These are phyloP conservation scores for Phytopythium boreale DNA, from an alignment of 352 stramenopile genomes.

Conservation along the genomic window DNA sequence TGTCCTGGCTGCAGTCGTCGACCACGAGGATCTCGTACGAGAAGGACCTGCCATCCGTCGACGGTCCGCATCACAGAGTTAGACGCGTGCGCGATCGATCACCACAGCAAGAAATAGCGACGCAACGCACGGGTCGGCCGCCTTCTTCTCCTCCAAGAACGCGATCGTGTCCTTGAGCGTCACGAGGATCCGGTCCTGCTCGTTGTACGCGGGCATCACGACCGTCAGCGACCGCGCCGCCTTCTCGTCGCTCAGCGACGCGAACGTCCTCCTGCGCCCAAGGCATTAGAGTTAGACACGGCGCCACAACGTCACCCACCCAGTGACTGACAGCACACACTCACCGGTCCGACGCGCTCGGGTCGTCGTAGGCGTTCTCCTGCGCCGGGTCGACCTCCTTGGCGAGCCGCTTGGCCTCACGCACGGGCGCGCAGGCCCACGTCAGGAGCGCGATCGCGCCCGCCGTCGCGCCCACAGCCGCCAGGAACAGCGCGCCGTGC, in stretches of 20 bases:
- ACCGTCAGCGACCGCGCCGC: slow-evolving; percentile 77
- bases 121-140: slow-evolving; percentile 34
- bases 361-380: slow-evolving; percentile 61
- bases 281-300: too few relatives aligned
- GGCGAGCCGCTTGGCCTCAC: slow-evolving; percentile 47
- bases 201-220: slow-evolving; percentile 95
- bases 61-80: background rate
- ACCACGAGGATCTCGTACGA: slow-evolving; percentile 91
- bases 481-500: slow-evolving; percentile 16
- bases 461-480: slow-evolving; percentile 20
- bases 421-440: slow-evolving; percentile 60
- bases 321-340: slow-evolving; percentile 9
- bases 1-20: slow-evolving; percentile 90
- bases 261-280: slow-evolving; percentile 41
- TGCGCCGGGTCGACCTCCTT: slow-evolving; percentile 43
- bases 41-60: slow-evolving; percentile 18
- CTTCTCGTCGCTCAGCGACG: slow-evolving; percentile 53
- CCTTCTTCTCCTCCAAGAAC: slow-evolving; percentile 78
- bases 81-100: background rate
- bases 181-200: slow-evolving; percentile 89
- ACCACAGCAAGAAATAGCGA: background rate
- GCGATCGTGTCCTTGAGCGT: slow-evolving; percentile 89
- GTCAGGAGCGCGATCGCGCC: slow-evolving; percentile 32
- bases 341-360: slow-evolving; percentile 35
- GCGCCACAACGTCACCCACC: background rate